Base-by-base conservation (phyloP, 768 basidiomycete species). In the Panus rudis region DNA sequence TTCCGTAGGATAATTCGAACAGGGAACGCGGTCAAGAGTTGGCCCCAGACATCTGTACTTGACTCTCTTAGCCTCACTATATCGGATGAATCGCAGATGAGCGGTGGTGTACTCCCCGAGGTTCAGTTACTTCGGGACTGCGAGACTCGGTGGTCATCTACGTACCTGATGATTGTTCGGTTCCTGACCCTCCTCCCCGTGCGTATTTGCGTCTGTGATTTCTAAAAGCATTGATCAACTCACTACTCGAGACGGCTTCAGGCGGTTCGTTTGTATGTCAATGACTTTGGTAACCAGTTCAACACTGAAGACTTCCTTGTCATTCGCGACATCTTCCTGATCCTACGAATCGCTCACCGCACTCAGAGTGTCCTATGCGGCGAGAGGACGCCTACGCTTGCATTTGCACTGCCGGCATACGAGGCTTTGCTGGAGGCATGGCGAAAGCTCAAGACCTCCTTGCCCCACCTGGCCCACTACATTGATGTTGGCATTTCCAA, bases 141-240 rank as follows among this genome's bases (percentile, higher is more conserved):
- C 3, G 59, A 63, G 13, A 51, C 51, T 8, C 48, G 59, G 2
- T 62, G 59, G 63, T 65, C 64, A 3, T 61, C 64, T 14, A 63
- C 51, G 1, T 63, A 50, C 24, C 37, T 59, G 1, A 66, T 66
- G 62, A 56, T 62, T 42, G 58, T 59, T 27, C 49, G 56, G 3
- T 41, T 56, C 16, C 39, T 63, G 0, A 44, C 53, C 16, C 50
- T 56, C 10, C 56, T 55, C 22, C 53, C 50, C 31, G 39, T 42
- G 41, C 33, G 43, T 52, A 32, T 33, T 42, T 16, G 24, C 48
- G 2, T 39, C 19, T 6, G 6, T 13, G 4, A 23, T 21, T 30
- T 28, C 33, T 22, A 41, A n/a, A n/a, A n/a, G n/a, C n/a, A n/a
- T n/a, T n/a, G n/a, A n/a, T n/a, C n/a, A n/a, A n/a, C n/a, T n/a